Percentiles rank a stretch among this genome's conserved stretches.
Conservation (phyloP, 208 protist genomes). For the Trypanosoma cruzi region DNA sequence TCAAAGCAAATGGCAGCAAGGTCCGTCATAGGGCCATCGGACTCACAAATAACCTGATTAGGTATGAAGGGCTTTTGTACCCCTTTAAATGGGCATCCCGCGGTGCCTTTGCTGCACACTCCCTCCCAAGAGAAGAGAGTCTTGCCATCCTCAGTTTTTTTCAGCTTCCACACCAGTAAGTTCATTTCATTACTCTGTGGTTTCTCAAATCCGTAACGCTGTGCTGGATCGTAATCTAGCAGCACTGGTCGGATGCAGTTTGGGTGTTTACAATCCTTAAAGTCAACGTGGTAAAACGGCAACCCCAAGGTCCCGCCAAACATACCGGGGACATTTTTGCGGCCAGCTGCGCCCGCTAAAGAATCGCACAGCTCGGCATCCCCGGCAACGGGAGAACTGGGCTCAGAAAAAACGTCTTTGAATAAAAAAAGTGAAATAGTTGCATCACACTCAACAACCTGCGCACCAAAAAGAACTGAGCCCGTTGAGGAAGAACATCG, state of each 20-base stretch:
- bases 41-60: slow-evolving; percentile 3
- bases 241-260: slow-evolving; percentile 2
- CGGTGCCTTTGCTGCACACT: not conserved
- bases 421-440: not conserved
- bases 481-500: not conserved
- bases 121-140: not conserved
- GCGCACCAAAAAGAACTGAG: slow-evolving; percentile 1
- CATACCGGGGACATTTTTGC: not conserved
- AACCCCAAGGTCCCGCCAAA: not conserved
- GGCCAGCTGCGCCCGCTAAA: not conserved
- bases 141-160: not conserved
- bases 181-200: not conserved
- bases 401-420: not conserved
- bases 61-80: too few relatives aligned
- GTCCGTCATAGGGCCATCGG: not conserved
- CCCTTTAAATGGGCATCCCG: not conserved
- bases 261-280: too few relatives aligned
- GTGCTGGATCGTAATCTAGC: slow-evolving; percentile 16
- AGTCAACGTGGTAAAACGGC: slow-evolving; percentile 15
- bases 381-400: not conserved
- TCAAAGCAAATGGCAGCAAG: not conserved
- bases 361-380: not conserved
- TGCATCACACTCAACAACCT: not conserved
- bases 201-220: not conserved
- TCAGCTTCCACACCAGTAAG: slow-evolving; percentile 9